These are phyloP conservation scores for Ophiocordyceps robertsii DNA, from an alignment of 2,329 filamentous ascomycete species.

Conservation along the genomic window DNA sequence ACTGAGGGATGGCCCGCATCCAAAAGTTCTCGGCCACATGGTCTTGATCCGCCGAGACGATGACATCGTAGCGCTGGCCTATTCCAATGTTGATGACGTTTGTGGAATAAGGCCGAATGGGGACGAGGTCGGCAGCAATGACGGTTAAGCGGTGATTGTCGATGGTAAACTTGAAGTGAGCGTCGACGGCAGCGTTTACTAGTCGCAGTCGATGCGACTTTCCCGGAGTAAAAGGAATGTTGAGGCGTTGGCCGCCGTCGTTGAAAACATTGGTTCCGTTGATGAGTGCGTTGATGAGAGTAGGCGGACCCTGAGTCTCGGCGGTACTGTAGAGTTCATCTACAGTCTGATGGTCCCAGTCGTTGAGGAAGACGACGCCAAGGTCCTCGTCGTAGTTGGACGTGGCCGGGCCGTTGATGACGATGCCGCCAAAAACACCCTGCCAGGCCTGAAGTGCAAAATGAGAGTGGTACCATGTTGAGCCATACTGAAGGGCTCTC, in stretches of 20 bases:
- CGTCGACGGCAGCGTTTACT: constrained; percentile 31
- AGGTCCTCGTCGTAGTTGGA: constrained; percentile 50
- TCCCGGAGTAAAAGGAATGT: constrained; percentile 24
- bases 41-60: constrained; percentile 26
- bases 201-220: constrained; percentile 32
- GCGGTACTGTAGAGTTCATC: constrained; percentile 17
- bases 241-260: constrained; percentile 17
- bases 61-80: constrained; percentile 31
- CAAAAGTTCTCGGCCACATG: constrained; percentile 24
- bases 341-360: constrained; percentile 39
- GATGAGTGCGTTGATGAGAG: constrained; percentile 30
- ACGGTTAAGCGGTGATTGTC: constrained; percentile 44
- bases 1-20: constrained; percentile 21
- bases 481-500: constrained; percentile 39
- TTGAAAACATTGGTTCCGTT: constrained; percentile 27
- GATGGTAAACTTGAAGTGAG: constrained; percentile 33
- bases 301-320: background rate
- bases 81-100: constrained; percentile 32
- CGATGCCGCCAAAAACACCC: constrained; percentile 45
- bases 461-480: constrained; percentile 49
- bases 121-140: constrained; percentile 43
- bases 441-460: constrained; percentile 34
- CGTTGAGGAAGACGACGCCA: constrained; percentile 42
- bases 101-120: constrained; percentile 39
- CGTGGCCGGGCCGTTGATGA: constrained; percentile 47